Evolutionary conservation across 73 alveolate genomes (phyloP), one percentile per base, ranked within the genome.

Genomic region (Paramecium tetraurelia): DNA sequence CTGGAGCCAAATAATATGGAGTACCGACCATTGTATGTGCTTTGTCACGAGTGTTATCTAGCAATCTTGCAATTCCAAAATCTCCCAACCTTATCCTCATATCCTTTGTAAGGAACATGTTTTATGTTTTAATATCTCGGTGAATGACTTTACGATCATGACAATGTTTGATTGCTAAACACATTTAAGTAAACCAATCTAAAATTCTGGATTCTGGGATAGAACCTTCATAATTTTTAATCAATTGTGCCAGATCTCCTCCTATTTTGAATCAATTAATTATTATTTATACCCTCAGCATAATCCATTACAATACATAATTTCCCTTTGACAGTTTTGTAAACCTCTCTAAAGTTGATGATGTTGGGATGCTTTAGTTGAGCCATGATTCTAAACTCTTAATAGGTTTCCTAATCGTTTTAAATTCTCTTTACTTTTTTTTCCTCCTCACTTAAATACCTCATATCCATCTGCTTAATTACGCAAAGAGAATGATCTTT

Each of bases 51-150:
- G 99, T 96, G 69, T 95, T 96, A 70, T 95, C 95, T 16, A 98
- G 93, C 29, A 97, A 98, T 96, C 95, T 98, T n/a, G 99, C 97
- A 18, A 98, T 97, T 21, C 99, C 99, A 92, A 98, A 98, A 94
- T 98, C 99, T 12, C 99, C 99, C 10, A 98, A 93, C 86, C 97
- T 97, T 2, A 98, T 99, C 40, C 96, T 95, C 89, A 95, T 95
- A 87, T 97, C 96, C 89, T 98, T 98, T 77, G 99, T 98, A 59
- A 98, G 92, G 95, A 98, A 98, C 48, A 98, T 96, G 88, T 98
- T 98, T 85, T 95, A 95, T 27, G 99, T 94, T 77, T 98, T 98
- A 33, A 98, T 86, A 92, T 98, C 99, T 69, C 99, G 68, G 93
- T 98, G 99, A 58, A 98, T 89, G 12, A 98, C 96, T 90, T 97